phyloP scores from a whole-genome alignment of 176 grass and related monocot genomes.

The Eragrostis nindensis region DNA sequence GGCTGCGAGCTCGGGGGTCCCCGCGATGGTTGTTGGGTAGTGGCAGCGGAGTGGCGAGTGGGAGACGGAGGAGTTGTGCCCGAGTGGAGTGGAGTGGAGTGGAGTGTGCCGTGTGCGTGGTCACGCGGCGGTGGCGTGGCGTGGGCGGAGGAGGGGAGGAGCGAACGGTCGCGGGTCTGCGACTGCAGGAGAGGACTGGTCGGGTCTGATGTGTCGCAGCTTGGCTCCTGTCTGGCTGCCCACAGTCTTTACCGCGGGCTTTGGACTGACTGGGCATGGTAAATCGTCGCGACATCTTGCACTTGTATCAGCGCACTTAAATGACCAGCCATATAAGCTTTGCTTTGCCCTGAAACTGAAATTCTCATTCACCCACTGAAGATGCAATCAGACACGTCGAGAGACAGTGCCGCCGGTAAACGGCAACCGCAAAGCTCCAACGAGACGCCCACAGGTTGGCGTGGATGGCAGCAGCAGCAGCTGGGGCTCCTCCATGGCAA shows the following conservation, averaged over 20 bases:
- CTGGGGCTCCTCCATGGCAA: not conserved
- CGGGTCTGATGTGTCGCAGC: too few species aligned
- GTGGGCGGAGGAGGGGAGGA: not conserved
- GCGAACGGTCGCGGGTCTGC: too few species aligned
- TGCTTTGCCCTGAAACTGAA: too few species aligned
- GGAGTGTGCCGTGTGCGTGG: too few species aligned
- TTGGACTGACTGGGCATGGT: too few species aligned
- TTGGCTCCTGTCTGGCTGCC: too few species aligned
- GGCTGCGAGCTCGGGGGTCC: too few species aligned
- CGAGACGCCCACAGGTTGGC: slow-evolving; percentile 18
- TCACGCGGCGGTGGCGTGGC: not conserved
- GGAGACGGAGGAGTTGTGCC: too few species aligned
- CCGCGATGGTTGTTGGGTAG: slow-evolving; percentile 57
- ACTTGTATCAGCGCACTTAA: not conserved
- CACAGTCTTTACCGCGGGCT: too few species aligned
- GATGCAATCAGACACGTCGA: not conserved
- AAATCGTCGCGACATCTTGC: not conserved
- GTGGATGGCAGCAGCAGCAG: not conserved
- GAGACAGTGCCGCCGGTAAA: slow-evolving; percentile 7
- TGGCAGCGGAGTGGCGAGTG: slow-evolving; percentile 16
- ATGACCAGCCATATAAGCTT: not conserved
- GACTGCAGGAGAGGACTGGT: too few species aligned
- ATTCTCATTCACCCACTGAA: not conserved
- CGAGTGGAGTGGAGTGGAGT: not conserved
- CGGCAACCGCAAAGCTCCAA: slow-evolving; percentile 19